phyloP scores from a whole-genome alignment of 2,329 filamentous ascomycete species.

The Trichoderma cornu-damae region DNA sequence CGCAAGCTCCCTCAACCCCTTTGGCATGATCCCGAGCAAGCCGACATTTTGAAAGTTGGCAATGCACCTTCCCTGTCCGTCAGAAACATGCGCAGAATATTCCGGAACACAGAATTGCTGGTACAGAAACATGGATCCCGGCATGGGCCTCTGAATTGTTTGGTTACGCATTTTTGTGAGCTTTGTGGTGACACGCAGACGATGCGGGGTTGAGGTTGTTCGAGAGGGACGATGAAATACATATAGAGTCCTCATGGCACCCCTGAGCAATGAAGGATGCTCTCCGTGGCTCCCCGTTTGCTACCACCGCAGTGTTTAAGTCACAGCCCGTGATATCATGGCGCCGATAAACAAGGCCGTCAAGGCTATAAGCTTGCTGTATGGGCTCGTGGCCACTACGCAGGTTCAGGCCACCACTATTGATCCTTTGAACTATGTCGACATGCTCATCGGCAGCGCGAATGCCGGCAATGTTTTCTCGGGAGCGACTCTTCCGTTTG shows the following conservation, averaged over 20 bases:
- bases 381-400: background rate
- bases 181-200: background rate
- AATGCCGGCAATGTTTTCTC: constrained; percentile 40
- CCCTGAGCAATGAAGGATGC: background rate
- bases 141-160: background rate
- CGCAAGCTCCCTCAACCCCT: no score
- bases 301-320: background rate
- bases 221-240: constrained; percentile 1
- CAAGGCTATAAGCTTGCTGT: background rate
- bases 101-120: background rate
- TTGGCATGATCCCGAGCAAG: no score
- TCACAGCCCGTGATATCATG: background rate
- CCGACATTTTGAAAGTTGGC: constrained; percentile 5
- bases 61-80: constrained; percentile 14
- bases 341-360: background rate
- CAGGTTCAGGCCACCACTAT: constrained; percentile 14
- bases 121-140: constrained; percentile 3
- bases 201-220: constrained; percentile 4
- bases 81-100: constrained; percentile 10
- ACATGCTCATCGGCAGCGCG: constrained; percentile 35
- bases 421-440: constrained; percentile 30
- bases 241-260: background rate
- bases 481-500: constrained; percentile 41
- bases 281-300: background rate
- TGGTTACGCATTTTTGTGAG: background rate